A percentile compares a stretch with the other conserved stretches of the same genome.
Conservation (phyloP, 768 basidiomycete genomes). For the Serendipita vermifera region DNA sequence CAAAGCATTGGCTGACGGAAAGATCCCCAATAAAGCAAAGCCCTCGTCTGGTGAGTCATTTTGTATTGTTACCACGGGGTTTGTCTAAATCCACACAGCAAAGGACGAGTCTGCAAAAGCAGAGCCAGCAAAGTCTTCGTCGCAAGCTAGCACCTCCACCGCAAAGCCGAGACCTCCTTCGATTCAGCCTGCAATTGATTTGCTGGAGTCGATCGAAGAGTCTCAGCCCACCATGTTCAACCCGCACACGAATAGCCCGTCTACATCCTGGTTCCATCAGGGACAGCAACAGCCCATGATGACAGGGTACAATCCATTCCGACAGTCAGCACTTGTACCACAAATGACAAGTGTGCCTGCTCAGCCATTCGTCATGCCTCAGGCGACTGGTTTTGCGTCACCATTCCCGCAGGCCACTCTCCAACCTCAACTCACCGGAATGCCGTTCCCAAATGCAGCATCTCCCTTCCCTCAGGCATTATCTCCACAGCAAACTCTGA, state of each 20-base stretch:
- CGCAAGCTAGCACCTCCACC: neutral
- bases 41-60: neutral
- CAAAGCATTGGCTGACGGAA: conserved; percentile 49
- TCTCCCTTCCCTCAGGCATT: conserved; percentile 9
- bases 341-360: conserved; percentile 45
- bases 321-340: conserved; percentile 60
- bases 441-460: conserved; percentile 9
- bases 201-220: conserved; percentile 82
- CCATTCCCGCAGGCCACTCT: neutral
- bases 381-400: neutral
- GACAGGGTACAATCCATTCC: conserved; percentile 67
- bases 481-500: too few species aligned
- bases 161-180: conserved; percentile 23
- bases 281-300: conserved; percentile 22
- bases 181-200: conserved; percentile 54
- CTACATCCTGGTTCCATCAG: conserved; percentile 20
- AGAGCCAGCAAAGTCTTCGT: neutral
- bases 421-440: conserved; percentile 8
- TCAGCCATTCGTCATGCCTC: conserved; percentile 15
- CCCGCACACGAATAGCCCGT: conserved; percentile 40
- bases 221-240: conserved; percentile 55
- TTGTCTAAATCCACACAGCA: neutral
- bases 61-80: neutral
- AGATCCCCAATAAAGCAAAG: conserved; percentile 13
- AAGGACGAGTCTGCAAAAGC: neutral